phyloP scores from a whole-genome alignment of 2,329 filamentous ascomycete species.

The Zasmidium citrigriseum region DNA sequence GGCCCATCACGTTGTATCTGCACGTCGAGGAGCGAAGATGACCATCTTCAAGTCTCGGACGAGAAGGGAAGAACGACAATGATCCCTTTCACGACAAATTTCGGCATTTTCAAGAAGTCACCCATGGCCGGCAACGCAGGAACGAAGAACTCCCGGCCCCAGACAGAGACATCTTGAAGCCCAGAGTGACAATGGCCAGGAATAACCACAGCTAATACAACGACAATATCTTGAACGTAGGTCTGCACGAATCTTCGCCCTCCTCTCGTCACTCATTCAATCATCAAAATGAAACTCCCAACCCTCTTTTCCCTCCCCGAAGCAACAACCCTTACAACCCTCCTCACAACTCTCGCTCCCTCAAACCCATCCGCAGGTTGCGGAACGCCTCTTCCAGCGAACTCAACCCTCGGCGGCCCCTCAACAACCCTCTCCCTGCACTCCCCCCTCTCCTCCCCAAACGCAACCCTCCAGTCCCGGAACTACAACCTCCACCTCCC shows the following conservation, averaged over 20 bases:
- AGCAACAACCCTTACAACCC: background rate
- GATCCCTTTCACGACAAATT: background rate
- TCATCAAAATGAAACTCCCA: background rate
- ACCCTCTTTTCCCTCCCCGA: background rate
- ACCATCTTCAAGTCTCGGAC: background rate
- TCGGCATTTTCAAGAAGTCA: background rate
- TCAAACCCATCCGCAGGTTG: conserved; percentile 1
- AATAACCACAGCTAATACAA: background rate
- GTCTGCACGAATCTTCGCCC: background rate
- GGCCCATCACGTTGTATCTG: too few species aligned
- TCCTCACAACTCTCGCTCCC: background rate
- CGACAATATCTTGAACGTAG: background rate
- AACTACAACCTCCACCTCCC: conserved; percentile 9
- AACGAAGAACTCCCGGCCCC: background rate
- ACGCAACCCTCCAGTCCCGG: conserved; percentile 1
- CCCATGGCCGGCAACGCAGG: background rate
- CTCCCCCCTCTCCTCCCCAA: conserved; percentile 4
- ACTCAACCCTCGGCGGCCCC: background rate
- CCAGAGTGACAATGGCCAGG: background rate
- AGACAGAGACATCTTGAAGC: background rate
- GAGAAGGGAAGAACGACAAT: too few species aligned
- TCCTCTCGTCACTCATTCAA: background rate
- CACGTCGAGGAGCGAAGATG: background rate
- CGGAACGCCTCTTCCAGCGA: background rate
- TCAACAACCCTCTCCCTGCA: conserved; percentile 3